Base-by-base conservation (phyloP, 306 rosid genomes). In the Quercus robur region DNA sequence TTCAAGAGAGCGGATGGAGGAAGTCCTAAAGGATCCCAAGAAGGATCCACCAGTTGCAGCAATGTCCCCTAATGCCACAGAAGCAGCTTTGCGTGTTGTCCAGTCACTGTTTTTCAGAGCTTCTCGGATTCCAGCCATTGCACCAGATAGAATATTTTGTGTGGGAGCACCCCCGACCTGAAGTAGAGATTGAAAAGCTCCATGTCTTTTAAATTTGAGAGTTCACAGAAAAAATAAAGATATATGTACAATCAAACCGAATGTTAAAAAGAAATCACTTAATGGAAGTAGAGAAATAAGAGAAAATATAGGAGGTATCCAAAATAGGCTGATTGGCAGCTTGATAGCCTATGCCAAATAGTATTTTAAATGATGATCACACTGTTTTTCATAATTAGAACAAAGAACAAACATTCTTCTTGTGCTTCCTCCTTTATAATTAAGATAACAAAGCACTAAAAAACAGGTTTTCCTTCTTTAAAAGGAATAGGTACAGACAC, bases 11-110 rank as follows among this genome's bases (percentile, higher is more conserved):
- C 72, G 85, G 59, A 92, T 38, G 49, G 90, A 86, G 62, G 95
- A 89, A 77, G 87, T 79, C 89, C 86, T 92, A 66, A 88, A 83
- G 55, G 86, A 81, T 20, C 76, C 84, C 75, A 90, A 79, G 80
- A 82, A 86, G 31, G 94, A 85, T 62, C 85, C 91, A 52, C 89
- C 84, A 19, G 79, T 75, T 55, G 93, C 75, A 78, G 90, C 97
- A 58, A 94, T 86, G 21, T 91, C 91, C 20, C 91, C 90, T 44
- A 94, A 81, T 8, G 97, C 94, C 11, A 85, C 52, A 23, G 97
- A 85, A 57, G 98, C 98, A 8, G 97, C 94, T 89, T 92, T 94
- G 35, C 98, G 95, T 23, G 98, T 94, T 3, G 91, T 74, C 98
- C 98, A 94, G 68, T 94, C 98, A 59, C 76, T 89, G 67, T 74